Percentiles rank a stretch among this genome's conserved stretches.
Conservation (phyloP, 306 rosid genomes). For the Pueraria montana region DNA sequence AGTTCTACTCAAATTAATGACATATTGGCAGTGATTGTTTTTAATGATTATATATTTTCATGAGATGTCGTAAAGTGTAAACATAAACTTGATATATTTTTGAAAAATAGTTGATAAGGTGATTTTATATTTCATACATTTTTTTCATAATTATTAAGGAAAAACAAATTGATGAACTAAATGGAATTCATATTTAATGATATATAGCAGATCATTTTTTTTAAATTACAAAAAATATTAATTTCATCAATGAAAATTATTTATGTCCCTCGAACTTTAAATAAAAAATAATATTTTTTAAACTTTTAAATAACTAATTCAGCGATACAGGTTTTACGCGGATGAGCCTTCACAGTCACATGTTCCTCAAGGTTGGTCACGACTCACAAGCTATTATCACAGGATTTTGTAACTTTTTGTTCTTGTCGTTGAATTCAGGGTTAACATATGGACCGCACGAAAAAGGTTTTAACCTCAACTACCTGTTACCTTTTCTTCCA, state of each 20-base stretch:
- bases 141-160: background rate
- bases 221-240: background rate
- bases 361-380: slow-evolving; percentile 17
- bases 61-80: no score
- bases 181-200: background rate
- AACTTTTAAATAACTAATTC: background rate
- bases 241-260: background rate
- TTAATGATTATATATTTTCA: no score
- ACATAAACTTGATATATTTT: background rate
- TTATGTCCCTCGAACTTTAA: background rate
- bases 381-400: slow-evolving; percentile 23
- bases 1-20: no score
- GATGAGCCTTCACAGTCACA: background rate
- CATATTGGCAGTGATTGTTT: no score
- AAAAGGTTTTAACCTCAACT: slow-evolving; percentile 1
- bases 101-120: background rate
- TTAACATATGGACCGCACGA: background rate
- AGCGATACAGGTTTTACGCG: background rate
- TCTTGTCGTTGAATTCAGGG: background rate
- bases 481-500: background rate
- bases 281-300: background rate
- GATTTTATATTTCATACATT: background rate
- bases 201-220: background rate
- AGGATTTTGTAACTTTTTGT: slow-evolving; percentile 8
- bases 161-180: background rate